phyloP scores from a whole-genome alignment of 768 basidiomycete genomes.

The Cystobasidium onofrii region DNA sequence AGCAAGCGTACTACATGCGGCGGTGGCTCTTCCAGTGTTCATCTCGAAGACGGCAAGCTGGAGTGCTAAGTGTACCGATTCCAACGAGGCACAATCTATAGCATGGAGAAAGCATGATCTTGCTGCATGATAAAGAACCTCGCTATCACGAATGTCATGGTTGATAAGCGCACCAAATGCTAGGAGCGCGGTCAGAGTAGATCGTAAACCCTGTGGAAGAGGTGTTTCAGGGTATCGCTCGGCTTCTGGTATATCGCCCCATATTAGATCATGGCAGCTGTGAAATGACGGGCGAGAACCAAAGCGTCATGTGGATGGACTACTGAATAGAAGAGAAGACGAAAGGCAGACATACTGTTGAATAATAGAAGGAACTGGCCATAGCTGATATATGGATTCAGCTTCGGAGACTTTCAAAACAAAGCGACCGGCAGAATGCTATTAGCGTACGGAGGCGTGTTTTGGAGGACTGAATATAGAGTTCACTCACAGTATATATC shows the following conservation, averaged over 20 bases:
- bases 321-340: no score
- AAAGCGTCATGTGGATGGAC: background rate
- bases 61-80: background rate
- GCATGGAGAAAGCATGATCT: background rate
- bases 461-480: no score
- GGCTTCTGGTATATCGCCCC: background rate
- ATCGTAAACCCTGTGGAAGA: background rate
- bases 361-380: background rate
- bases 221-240: background rate
- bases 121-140: background rate
- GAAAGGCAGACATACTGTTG: background rate
- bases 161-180: background rate
- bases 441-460: no score
- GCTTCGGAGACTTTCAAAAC: background rate
- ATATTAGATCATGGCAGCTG: background rate
- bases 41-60: slow-evolving; percentile 16
- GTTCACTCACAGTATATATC: slow-evolving; percentile 4
- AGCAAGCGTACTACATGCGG: background rate
- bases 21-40: background rate
- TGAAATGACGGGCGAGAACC: background rate
- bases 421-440: no score
- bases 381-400: slow-evolving; percentile 14
- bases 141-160: background rate
- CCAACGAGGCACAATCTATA: background rate
- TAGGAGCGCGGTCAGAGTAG: background rate